phyloP scores from a whole-genome alignment of 805 yeast species.

The Saccharomycopsis amapae region DNA sequence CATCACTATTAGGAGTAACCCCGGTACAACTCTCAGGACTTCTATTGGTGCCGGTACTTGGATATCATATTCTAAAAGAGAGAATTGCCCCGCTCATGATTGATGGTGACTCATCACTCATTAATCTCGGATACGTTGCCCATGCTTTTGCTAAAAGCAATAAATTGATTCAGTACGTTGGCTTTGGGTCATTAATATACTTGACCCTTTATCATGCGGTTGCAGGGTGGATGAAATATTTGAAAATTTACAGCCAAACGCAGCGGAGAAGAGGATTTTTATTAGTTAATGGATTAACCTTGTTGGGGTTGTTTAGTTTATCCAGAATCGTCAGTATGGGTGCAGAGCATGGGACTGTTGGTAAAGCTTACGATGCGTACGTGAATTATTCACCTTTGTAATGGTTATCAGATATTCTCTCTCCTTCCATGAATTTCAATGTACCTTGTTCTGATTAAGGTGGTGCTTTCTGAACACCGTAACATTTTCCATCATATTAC shows the following conservation, averaged over 20 bases:
- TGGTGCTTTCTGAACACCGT: too few species aligned
- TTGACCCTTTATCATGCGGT: conserved; percentile 45
- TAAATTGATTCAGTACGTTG: conserved; percentile 27
- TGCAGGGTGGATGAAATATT: conserved; percentile 45
- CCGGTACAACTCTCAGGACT: conserved; percentile 60
- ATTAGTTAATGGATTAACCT: conserved; percentile 32
- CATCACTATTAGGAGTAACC: conserved; percentile 39
- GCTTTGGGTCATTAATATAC: conserved; percentile 32
- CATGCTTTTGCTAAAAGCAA: conserved; percentile 29
- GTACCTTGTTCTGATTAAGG: too few species aligned
- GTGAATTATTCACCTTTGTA: background rate
- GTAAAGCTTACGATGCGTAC: conserved; percentile 9
- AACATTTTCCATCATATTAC: too few species aligned
- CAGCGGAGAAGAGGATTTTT: conserved; percentile 41
- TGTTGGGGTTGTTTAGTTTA: conserved; percentile 34
- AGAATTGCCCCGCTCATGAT: conserved; percentile 44
- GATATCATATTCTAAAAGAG: conserved; percentile 41
- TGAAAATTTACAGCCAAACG: conserved; percentile 32
- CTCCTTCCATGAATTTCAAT: too few species aligned
- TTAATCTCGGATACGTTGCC: conserved; percentile 46
- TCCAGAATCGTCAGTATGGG: conserved; percentile 16
- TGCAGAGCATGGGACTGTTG: conserved; percentile 11
- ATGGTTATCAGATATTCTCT: too few species aligned
- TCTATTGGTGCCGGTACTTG: conserved; percentile 37
- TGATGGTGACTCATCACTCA: conserved; percentile 58